A percentile compares a stretch with the other conserved stretches of the same genome.
phyloP scores from a whole-genome alignment of 345 rosid genomes.

The Dimocarpus longan region DNA sequence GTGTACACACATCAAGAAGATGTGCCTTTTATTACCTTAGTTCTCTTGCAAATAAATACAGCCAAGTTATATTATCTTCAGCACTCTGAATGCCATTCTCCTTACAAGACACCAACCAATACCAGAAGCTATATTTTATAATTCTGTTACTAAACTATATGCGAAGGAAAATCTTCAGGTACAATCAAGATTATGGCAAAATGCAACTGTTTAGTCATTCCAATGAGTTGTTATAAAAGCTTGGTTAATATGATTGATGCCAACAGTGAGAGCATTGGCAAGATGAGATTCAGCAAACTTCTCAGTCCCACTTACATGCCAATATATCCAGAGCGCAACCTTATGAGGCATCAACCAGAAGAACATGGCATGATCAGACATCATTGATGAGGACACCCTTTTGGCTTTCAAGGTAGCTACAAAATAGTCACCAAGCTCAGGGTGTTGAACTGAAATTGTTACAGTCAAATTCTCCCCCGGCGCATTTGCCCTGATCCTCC shows the following conservation, averaged over 20 bases:
- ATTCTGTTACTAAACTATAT: background rate
- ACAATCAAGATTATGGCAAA: background rate
- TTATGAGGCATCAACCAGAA: constrained; percentile 99
- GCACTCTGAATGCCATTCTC: too few relatives aligned
- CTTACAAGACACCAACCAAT: background rate
- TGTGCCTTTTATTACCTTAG: too few relatives aligned
- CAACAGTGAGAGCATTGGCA: background rate
- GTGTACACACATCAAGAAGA: too few relatives aligned
- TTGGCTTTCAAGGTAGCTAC: constrained; percentile 68
- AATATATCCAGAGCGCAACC: constrained; percentile 91
- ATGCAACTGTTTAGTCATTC: background rate
- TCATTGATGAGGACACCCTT: constrained; percentile 35
- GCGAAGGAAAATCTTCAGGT: background rate
- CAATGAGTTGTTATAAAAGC: background rate
- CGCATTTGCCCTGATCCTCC: constrained; percentile 68
- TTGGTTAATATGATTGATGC: background rate
- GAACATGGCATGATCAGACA: constrained; percentile 55
- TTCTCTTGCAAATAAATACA: too few relatives aligned
- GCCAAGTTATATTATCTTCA: too few relatives aligned
- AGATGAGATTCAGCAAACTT: background rate
- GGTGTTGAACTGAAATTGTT: constrained; percentile 70
- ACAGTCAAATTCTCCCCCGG: constrained; percentile 71
- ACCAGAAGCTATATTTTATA: background rate
- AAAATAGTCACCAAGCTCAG: constrained; percentile 78
- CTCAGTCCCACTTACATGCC: constrained; percentile 74